Evolutionary conservation across 257 asterid genomes (phyloP).

Genomic region (Przewalskia tangutica): DNA sequence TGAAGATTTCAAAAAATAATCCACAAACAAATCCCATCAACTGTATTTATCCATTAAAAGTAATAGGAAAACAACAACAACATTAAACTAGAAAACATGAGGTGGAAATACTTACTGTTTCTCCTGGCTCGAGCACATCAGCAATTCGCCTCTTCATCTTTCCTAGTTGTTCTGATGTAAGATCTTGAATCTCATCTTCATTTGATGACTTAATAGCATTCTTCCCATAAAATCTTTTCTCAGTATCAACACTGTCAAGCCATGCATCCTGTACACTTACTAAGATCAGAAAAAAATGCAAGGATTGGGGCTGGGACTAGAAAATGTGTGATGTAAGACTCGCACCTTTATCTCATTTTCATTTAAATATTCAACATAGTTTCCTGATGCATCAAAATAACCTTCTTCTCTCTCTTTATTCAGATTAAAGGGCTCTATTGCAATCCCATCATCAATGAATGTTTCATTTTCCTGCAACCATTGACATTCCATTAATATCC

Average conservation of each 20-base stretch:
- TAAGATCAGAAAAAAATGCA: neutral
- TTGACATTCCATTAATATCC: slow-evolving; percentile 1
- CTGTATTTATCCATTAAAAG: neutral
- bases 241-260: slow-evolving; percentile 78
- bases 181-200: slow-evolving; percentile 55
- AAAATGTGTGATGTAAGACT: neutral
- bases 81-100: neutral
- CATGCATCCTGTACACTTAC: slow-evolving; percentile 78
- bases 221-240: slow-evolving; percentile 26
- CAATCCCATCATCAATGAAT: slow-evolving; percentile 64
- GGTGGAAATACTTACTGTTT: slow-evolving; percentile 45
- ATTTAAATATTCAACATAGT: slow-evolving; percentile 68
- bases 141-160: slow-evolving; percentile 85
- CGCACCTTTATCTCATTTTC: slow-evolving; percentile 67
- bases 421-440: slow-evolving; percentile 79
- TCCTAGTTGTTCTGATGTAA: slow-evolving; percentile 63
- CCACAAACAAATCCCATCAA: neutral
- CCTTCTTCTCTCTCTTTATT: slow-evolving; percentile 91
- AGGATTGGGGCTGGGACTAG: neutral
- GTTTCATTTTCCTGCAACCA: slow-evolving; percentile 66
- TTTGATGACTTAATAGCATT: slow-evolving; percentile 14
- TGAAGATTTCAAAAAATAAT: neutral
- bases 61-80: neutral
- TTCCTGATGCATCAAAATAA: slow-evolving; percentile 81
- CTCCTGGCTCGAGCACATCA: slow-evolving; percentile 80